These are phyloP conservation scores for Talaromyces piceae DNA, from an alignment of 2,329 filamentous ascomycete genomes.

Conservation along the genomic window DNA sequence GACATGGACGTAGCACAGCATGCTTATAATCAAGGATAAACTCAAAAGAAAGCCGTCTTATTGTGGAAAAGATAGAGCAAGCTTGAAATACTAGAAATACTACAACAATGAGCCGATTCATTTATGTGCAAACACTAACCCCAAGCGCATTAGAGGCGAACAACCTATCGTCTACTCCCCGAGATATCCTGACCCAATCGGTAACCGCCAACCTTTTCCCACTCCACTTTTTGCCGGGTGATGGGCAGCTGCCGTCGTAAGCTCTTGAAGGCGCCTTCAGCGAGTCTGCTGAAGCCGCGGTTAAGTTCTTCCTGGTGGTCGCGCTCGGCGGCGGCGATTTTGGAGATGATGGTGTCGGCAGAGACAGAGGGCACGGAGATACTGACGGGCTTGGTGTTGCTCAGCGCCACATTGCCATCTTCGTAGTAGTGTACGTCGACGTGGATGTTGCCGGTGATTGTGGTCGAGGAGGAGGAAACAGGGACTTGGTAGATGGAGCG, in stretches of 20 bases:
- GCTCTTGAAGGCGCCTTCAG: conserved; percentile 92
- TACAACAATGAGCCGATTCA: not conserved
- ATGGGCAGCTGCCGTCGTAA: conserved; percentile 88
- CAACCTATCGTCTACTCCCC: conserved; percentile 48
- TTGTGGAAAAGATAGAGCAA: too few relatives aligned
- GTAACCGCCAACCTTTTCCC: conserved; percentile 96
- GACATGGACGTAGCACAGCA: too few relatives aligned
- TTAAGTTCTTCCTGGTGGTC: conserved; percentile 97
- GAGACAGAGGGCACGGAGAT: conserved; percentile 55
- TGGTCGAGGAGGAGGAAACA: conserved; percentile 51
- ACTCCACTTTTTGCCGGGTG: conserved; percentile 97
- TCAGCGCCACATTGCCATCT: conserved; percentile 90
- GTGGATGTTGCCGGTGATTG: conserved; percentile 71
- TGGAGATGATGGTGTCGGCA: conserved; percentile 64
- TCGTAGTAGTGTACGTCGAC: conserved; percentile 99
- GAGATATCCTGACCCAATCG: conserved; percentile 74
- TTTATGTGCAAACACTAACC: conserved; percentile 8
- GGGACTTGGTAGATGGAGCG: conserved; percentile 77
- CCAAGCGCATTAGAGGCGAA: too few relatives aligned
- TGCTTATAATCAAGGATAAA: too few relatives aligned
- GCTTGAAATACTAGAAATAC: too few relatives aligned
- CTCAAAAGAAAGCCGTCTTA: too few relatives aligned
- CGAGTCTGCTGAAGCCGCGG: conserved; percentile 75
- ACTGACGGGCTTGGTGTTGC: conserved; percentile 73
- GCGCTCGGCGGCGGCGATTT: conserved; percentile 74